phyloP scores from a whole-genome alignment of 139 green algal genomes.

The Dunaliella primolecta region DNA sequence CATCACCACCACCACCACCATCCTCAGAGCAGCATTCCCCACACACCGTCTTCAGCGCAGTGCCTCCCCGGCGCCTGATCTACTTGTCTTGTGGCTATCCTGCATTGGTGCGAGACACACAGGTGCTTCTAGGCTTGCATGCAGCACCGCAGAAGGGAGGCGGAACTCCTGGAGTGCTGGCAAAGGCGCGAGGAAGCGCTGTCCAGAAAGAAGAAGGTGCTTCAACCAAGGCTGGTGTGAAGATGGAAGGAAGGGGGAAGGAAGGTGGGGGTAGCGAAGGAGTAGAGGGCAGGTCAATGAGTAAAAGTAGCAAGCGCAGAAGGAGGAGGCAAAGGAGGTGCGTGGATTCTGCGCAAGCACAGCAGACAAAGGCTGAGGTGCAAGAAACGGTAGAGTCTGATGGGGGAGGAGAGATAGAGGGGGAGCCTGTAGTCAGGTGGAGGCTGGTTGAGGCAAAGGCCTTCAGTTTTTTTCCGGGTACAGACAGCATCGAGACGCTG shows the following conservation, averaged over 20 bases:
- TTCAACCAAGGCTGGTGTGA: too few species aligned
- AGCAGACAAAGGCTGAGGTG: too few species aligned
- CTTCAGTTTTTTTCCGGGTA: conserved; percentile 69
- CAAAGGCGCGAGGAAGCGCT: too few species aligned
- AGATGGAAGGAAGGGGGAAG: too few species aligned
- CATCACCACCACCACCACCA: too few species aligned
- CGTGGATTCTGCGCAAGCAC: neutral
- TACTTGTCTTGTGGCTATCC: conserved; percentile 80
- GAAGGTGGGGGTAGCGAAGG: neutral
- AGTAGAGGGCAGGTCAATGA: neutral
- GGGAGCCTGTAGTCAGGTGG: too few species aligned
- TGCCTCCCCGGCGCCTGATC: conserved; percentile 32
- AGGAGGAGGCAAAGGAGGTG: neutral
- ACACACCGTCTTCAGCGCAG: too few species aligned
- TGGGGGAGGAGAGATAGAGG: neutral
- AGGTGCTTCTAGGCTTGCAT: conserved; percentile 38
- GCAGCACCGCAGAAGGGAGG: too few species aligned
- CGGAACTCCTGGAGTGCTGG: too few species aligned
- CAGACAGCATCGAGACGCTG: conserved; percentile 66
- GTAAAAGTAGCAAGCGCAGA: neutral
- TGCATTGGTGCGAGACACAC: conserved; percentile 48
- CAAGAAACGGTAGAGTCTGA: neutral
- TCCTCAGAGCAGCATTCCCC: too few species aligned
- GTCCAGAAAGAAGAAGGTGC: too few species aligned
- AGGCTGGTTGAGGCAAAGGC: conserved; percentile 31